phyloP scores from a whole-genome alignment of 371 early-diverging fungal species.

The Apophysomyces ossiformis region DNA sequence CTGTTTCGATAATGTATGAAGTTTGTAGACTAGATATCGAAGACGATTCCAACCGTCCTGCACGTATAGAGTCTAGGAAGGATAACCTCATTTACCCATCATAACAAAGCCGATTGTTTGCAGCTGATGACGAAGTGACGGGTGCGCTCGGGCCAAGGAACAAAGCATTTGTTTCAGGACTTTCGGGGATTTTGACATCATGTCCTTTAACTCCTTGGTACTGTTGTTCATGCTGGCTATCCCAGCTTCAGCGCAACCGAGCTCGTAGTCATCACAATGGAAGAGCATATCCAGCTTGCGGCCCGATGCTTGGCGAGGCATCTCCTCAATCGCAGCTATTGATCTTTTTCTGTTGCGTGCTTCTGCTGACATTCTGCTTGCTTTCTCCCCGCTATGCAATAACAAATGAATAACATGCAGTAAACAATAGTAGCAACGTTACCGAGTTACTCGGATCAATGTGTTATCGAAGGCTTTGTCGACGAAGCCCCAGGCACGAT shows the following conservation, averaged over 20 bases:
- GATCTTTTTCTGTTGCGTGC: background rate
- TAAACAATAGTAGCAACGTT: background rate
- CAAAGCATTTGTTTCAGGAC: background rate
- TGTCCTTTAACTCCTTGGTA: background rate
- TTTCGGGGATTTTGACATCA: background rate
- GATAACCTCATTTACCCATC: background rate
- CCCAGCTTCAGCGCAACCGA: background rate
- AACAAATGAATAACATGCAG: background rate
- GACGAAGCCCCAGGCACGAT: background rate
- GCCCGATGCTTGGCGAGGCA: background rate
- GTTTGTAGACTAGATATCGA: too few species aligned
- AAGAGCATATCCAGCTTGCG: background rate
- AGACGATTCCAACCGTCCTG: too few species aligned
- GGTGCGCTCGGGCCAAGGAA: background rate
- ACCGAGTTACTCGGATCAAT: background rate
- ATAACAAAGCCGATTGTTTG: background rate
- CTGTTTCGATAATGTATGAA: too few species aligned
- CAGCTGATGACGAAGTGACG: background rate
- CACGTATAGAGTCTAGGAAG: too few species aligned
- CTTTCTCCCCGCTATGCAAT: background rate
- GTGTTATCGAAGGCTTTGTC: background rate
- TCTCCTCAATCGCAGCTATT: background rate
- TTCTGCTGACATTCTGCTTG: background rate
- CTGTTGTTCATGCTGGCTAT: background rate
- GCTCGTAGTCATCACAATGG: background rate